Evolutionary conservation across 2,329 filamentous ascomycete genomes (phyloP).

Genomic region (Phaeosphaeria sp.): DNA sequence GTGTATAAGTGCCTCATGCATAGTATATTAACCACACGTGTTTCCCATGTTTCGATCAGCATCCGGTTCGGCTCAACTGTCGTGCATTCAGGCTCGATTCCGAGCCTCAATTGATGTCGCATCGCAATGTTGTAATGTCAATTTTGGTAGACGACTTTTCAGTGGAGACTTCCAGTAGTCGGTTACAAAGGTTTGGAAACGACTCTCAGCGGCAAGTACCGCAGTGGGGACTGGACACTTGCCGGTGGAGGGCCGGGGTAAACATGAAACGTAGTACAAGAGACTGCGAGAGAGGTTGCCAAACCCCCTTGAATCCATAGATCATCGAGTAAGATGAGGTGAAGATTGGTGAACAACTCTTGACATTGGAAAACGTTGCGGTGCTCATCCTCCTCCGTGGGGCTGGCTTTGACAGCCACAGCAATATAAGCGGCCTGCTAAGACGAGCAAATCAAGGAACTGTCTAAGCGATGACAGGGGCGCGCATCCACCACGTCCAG

Average conservation of each 20-base stretch:
- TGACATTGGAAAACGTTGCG: not conserved
- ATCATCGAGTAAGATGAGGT: no score
- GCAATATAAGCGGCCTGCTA: not conserved
- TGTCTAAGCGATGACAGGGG: constrained; percentile 18
- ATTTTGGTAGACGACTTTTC: not conserved
- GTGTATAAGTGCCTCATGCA: not conserved
- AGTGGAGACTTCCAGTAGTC: not conserved
- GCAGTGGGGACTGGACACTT: not conserved
- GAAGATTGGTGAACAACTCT: not conserved
- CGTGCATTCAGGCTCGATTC: not conserved
- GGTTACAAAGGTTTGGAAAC: not conserved
- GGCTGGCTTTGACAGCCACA: constrained; percentile 7
- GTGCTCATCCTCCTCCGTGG: not conserved
- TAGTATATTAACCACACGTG: not conserved
- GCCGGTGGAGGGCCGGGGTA: not conserved
- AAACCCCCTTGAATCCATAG: not conserved
- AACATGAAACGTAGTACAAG: not conserved
- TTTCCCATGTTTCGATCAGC: not conserved
- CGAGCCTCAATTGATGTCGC: constrained; percentile 11
- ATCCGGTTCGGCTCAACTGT: constrained; percentile 5
- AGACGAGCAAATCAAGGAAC: constrained; percentile 18
- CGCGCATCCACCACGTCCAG: constrained; percentile 2
- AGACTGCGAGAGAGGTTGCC: not conserved
- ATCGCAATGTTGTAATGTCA: constrained; percentile 21
- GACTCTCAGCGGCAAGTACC: not conserved